These are phyloP conservation scores for Pythium periplocum DNA, from an alignment of 352 stramenopile species.

Conservation along the genomic window DNA sequence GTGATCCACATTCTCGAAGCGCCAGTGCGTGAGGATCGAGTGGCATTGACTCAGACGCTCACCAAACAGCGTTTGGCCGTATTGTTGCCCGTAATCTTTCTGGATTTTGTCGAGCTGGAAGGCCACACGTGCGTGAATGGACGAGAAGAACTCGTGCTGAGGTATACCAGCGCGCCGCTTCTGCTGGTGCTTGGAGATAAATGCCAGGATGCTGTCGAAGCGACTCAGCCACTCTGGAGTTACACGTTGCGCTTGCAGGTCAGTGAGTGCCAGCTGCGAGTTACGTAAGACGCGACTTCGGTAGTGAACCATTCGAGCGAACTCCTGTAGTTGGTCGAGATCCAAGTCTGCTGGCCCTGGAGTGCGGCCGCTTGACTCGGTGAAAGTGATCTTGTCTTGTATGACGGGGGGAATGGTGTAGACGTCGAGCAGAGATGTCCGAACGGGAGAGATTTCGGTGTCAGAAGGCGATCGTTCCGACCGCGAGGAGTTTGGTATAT, in stretches of 20 bases:
- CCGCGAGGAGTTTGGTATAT: too few species aligned
- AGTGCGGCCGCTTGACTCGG: constrained; percentile 2
- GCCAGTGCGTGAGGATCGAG: constrained; percentile 30
- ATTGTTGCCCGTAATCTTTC: constrained; percentile 29
- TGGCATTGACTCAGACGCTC: constrained; percentile 21
- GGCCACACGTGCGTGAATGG: constrained; percentile 51
- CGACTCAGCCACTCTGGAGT: constrained; percentile 40
- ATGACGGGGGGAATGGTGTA: constrained; percentile 28
- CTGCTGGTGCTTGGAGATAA: constrained; percentile 25
- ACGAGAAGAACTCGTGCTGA: constrained; percentile 28
- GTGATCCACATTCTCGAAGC: constrained; percentile 20
- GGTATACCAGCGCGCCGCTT: constrained; percentile 10
- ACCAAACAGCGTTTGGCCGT: constrained; percentile 39
- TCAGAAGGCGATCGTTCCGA: neutral
- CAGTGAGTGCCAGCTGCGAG: constrained; percentile 15
- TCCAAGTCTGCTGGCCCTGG: constrained; percentile 37
- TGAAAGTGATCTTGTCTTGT: constrained; percentile 1
- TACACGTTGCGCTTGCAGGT: constrained; percentile 11
- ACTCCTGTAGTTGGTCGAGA: constrained; percentile 37
- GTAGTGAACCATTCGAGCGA: constrained; percentile 56
- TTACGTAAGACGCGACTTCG: constrained; percentile 41
- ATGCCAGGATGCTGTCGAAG: constrained; percentile 23
- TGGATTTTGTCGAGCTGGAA: constrained; percentile 33
- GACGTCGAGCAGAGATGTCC: constrained; percentile 31
- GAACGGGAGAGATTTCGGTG: neutral